Base-by-base conservation (phyloP, 805 yeast species). In the Kuraishia hungarica region DNA sequence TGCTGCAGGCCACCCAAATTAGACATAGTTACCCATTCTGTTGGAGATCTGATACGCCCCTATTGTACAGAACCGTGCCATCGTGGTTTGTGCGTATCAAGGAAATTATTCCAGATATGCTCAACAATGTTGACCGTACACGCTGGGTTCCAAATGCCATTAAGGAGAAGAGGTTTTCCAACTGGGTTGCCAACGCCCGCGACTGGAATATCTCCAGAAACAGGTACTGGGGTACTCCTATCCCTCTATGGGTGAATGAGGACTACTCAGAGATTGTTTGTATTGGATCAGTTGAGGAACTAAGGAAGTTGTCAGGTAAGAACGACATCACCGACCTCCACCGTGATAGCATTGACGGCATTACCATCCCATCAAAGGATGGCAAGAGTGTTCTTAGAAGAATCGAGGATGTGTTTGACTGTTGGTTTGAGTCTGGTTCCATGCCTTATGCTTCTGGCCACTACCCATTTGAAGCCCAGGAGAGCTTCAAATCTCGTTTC, bases 221-320 rank as follows among this genome's bases (percentile, higher is more conserved):
- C 79, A 83, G 99, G 74, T 94, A 94, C 75, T 94, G 99, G 99
- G 99, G 99, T 77, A 94, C 98, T 29, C 99, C 99, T 58, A 84
- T 94, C 64, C 99, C 99, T 59, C 76, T 94, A 67, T 94, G 99
- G 99, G 97, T 83, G 54, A 84, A 92, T 62, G 98, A 92, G 20
- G 99, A 94, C 70, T 83, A 78, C 62, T 87, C 89, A 73, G 99
- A 94, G 76, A 74, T 93, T 61, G 93, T 94, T 48, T 94, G 97
- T 77, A 75, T 94, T 62, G 97, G 97, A 56, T 90, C 97, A 49
- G 80, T 94, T 62, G 86, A 82, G 57, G 97, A 94, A 76, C 83
- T 94, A 68, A 83, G 81, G 73, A 77, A 89, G 68, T 80, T 94
- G 58, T 83, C 96, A 39, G 99, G 99, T 51, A 84, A 80, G 59